Base-by-base conservation (phyloP, 495 filamentous ascomycete genomes). In the Chlorociboria aeruginascens region DNA sequence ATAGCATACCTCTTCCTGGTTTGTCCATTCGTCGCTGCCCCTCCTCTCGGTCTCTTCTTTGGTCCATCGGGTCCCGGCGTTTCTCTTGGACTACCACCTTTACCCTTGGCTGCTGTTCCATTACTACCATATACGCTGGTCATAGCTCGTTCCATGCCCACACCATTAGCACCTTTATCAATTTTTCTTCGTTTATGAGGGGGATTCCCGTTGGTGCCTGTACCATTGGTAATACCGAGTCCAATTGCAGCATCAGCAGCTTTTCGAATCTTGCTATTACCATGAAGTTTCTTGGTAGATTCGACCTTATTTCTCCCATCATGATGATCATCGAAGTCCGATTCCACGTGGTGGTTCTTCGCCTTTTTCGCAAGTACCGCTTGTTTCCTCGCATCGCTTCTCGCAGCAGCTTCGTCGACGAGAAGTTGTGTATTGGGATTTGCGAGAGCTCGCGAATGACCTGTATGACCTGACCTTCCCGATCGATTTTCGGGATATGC, bases 401-500 rank as follows among this genome's bases (percentile, higher is more conserved):
- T 80, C 45, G 79, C 70, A 13, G 83, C 79, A 32, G 81, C 80
- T 59, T 95, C 87, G 32, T 81, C 81, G 45, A 90, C 86, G 36
- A 87, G 73, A 29, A 82, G 69, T 52, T 82, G 80, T 37, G 77
- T 78, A 55, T 80, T 82, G 16, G 74, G 74, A 20, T 81, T 74
- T 2, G 82, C 83, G 20, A 78, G 83, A 51, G 94, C 89, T 40
- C 86, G 77, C 16, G 81, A 79, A 16, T 82, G 73, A 56, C 89
- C 85, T 4, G 76, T 77, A 6, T 69, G 63, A 30, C 69, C 76
- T 10, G 74, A 66, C 51, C 78, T 73, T 56, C 83, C 83, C 16
- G 77, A 68, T 55, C 80, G 76, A 45, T 93, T 90, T 53, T 95
- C 89, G 8, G 78, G 79, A 66, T 96, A 97, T 44, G 92, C 92